Conservation (phyloP, 1,284 basidiomycete genomes). For the Pisolithus thermaeus region DNA sequence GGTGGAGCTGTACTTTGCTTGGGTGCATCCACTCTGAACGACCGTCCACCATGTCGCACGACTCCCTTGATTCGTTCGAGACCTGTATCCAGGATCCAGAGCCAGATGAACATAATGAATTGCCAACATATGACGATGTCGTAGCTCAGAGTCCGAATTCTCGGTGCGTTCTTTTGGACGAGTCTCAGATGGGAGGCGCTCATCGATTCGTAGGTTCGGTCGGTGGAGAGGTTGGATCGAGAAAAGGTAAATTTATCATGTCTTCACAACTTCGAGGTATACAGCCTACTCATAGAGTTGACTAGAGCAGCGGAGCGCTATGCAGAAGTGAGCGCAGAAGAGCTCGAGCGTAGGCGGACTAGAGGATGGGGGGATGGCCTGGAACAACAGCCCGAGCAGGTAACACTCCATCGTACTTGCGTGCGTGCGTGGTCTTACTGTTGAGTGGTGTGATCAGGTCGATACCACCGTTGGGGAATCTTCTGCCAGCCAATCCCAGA, state of each 20-base stretch:
- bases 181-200: conserved; percentile 11
- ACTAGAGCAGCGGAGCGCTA: conserved; percentile 76
- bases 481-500: conserved; percentile 5
- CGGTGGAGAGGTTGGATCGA: conserved; percentile 82
- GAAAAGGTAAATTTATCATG: conserved; percentile 54
- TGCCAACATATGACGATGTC: conserved; percentile 75
- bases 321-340: conserved; percentile 53
- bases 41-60: conserved; percentile 14
- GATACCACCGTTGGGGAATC: conserved; percentile 10
- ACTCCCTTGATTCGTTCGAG: conserved; percentile 18
- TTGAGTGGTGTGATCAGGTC: conserved; percentile 7
- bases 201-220: conserved; percentile 51
- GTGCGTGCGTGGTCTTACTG: conserved; percentile 10
- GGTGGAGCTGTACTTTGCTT: no score
- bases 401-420: background rate
- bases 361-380: conserved; percentile 60
- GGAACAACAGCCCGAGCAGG: conserved; percentile 12
- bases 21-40: background rate
- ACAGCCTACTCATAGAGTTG: conserved; percentile 7
- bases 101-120: conserved; percentile 53
- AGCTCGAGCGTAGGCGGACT: conserved; percentile 48
- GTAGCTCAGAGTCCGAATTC: conserved; percentile 70
- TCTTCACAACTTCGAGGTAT: background rate
- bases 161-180: conserved; percentile 34
- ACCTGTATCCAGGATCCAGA: conserved; percentile 35